These are phyloP conservation scores for Metarhizium anisopliae DNA, from an alignment of 2,329 filamentous ascomycete genomes.

Conservation along the genomic window DNA sequence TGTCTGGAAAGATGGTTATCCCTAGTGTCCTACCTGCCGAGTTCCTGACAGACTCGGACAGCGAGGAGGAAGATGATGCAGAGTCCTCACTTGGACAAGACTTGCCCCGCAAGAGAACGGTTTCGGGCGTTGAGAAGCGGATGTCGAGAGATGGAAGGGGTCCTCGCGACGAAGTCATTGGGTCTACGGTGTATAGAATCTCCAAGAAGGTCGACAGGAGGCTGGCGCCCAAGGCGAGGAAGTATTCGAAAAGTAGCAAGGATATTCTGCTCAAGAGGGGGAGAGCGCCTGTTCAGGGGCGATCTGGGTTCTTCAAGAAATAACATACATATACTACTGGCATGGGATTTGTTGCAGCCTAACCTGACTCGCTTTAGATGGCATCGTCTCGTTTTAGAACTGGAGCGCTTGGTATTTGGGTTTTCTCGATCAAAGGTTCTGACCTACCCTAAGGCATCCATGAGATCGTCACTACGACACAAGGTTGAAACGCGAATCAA, in stretches of 20 bases:
- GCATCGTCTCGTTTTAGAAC: neutral
- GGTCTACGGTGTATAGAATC: constrained; percentile 45
- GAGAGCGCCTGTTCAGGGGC: constrained; percentile 26
- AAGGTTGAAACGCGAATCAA: too few relatives aligned
- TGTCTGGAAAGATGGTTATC: constrained; percentile 25
- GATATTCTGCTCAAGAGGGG: constrained; percentile 36
- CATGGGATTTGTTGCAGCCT: neutral
- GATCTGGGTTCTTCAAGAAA: constrained; percentile 33
- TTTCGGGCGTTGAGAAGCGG: constrained; percentile 29
- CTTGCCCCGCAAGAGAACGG: constrained; percentile 28
- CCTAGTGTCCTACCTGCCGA: constrained; percentile 43
- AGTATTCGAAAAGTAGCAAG: constrained; percentile 32
- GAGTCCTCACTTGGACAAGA: constrained; percentile 18
- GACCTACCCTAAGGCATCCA: too few relatives aligned
- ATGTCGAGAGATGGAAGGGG: constrained; percentile 28
- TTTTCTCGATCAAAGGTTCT: too few relatives aligned
- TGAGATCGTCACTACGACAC: too few relatives aligned
- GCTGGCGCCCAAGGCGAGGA: constrained; percentile 39
- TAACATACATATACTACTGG: neutral
- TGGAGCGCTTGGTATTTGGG: too few relatives aligned
- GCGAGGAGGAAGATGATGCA: constrained; percentile 25
- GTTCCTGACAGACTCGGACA: constrained; percentile 43
- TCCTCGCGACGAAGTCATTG: constrained; percentile 39
- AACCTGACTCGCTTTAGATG: neutral
- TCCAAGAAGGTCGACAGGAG: constrained; percentile 32